These are phyloP conservation scores for Didymella arachidicola DNA, from an alignment of 2,329 filamentous ascomycete genomes.

Conservation along the genomic window DNA sequence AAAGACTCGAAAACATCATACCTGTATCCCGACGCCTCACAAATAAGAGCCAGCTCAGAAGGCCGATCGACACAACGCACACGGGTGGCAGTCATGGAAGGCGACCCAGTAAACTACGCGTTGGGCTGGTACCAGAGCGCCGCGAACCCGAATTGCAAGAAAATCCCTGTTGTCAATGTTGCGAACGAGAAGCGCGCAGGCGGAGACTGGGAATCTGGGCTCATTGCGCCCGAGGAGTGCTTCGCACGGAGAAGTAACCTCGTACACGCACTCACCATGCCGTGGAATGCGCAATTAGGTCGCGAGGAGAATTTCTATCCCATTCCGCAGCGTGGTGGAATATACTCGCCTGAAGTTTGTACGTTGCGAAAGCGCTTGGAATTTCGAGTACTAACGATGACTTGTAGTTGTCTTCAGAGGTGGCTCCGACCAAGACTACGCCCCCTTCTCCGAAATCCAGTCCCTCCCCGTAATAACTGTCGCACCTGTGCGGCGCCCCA, in stretches of 20 bases:
- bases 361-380: constrained; percentile 37
- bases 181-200: constrained; percentile 79
- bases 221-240: constrained; percentile 73
- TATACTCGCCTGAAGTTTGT: constrained; percentile 74
- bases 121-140: constrained; percentile 63
- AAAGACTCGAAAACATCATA: constrained; percentile 66
- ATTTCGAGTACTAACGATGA: background rate
- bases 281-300: constrained; percentile 54
- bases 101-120: constrained; percentile 60
- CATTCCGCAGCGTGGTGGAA: constrained; percentile 72
- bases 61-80: constrained; percentile 54
- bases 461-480: constrained; percentile 76
- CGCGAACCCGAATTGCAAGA: constrained; percentile 39
- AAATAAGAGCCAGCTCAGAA: constrained; percentile 55
- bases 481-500: constrained; percentile 74
- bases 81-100: constrained; percentile 55
- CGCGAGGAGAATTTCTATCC: constrained; percentile 68
- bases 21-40: constrained; percentile 57
- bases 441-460: constrained; percentile 55
- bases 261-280: constrained; percentile 70
- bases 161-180: constrained; percentile 72
- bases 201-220: constrained; percentile 78
- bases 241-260: constrained; percentile 78
- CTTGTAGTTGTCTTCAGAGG: constrained; percentile 70
- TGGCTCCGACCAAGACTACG: constrained; percentile 63